phyloP scores from a whole-genome alignment of 768 basidiomycete species.

The Sarcomyxa edulis region DNA sequence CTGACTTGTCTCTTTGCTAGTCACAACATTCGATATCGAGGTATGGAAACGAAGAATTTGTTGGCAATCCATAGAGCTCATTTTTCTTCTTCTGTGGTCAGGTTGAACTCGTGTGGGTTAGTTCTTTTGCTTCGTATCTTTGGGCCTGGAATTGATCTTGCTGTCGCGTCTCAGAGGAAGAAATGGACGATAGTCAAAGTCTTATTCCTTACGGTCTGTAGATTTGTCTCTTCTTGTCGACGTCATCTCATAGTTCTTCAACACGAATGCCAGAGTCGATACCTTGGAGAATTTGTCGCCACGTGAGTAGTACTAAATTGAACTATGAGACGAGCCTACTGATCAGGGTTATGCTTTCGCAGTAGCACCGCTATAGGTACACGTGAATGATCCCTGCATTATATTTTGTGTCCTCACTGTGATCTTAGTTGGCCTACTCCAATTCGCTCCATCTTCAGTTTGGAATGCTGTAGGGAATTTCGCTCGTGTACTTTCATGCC shows the following conservation, averaged over 20 bases:
- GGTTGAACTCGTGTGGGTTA: conserved; percentile 5
- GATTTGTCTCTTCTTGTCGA: not conserved
- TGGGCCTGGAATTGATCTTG: not conserved
- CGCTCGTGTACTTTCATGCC: not conserved
- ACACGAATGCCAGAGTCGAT: not conserved
- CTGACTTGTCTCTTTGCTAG: not conserved
- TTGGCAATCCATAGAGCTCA: not conserved
- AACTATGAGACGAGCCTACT: not conserved
- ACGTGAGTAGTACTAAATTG: not conserved
- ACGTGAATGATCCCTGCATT: too few relatives aligned
- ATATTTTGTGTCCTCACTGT: too few relatives aligned
- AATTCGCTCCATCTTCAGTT: too few relatives aligned
- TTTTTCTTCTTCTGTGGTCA: not conserved
- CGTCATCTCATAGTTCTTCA: not conserved
- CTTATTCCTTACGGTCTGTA: conserved; percentile 1
- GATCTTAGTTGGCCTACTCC: too few relatives aligned
- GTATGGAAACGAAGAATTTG: not conserved
- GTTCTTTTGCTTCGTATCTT: not conserved
- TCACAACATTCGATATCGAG: conserved; percentile 3
- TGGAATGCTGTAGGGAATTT: not conserved
- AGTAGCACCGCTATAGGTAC: conserved; percentile 5
- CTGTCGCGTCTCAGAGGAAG: not conserved
- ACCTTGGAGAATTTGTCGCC: conserved; percentile 1
- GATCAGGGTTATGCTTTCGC: not conserved
- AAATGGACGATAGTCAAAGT: conserved; percentile 1